Evolutionary conservation across 1,284 basidiomycete genomes (phyloP).

Genomic region (Cutaneotrichosporon daszewskae): DNA sequence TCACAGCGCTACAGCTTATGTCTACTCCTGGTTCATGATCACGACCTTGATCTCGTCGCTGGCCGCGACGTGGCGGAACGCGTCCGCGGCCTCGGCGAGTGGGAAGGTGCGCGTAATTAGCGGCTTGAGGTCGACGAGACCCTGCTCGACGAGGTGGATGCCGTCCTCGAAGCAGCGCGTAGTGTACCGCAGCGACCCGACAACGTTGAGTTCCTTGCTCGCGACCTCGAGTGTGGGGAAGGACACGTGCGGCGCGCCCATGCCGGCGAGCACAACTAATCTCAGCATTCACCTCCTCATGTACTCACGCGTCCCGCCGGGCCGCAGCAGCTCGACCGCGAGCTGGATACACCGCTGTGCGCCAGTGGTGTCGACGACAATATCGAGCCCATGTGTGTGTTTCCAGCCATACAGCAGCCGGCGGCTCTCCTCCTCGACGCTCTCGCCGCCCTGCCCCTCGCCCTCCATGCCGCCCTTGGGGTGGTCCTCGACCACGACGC

Average conservation of each 20-base stretch:
- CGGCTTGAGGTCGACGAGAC: conserved; percentile 52
- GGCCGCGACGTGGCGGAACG: conserved; percentile 51
- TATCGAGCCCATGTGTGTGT: conserved; percentile 50
- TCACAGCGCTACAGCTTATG: too few species aligned
- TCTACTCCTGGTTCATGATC: conserved; percentile 29
- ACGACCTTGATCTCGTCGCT: conserved; percentile 27
- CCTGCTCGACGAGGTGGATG: conserved; percentile 52
- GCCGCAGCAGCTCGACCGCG: conserved; percentile 54
- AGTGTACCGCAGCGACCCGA: conserved; percentile 41
- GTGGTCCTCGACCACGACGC: not conserved
- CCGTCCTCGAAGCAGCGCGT: conserved; percentile 42
- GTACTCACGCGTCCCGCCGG: conserved; percentile 49
- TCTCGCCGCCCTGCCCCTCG: conserved; percentile 48
- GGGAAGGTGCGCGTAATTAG: conserved; percentile 55
- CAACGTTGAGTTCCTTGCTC: conserved; percentile 66
- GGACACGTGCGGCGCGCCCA: conserved; percentile 18
- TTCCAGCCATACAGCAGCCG: conserved; percentile 32
- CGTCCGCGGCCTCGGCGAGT: conserved; percentile 46
- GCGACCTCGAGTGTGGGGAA: conserved; percentile 28
- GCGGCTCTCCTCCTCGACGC: conserved; percentile 55
- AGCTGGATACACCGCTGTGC: conserved; percentile 58
- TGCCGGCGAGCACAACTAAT: conserved; percentile 25
- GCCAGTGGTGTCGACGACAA: conserved; percentile 56
- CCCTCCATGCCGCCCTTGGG: conserved; percentile 1
- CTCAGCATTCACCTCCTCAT: not conserved